Evolutionary conservation across 257 asterid species (phyloP).

Genomic region (Apocynum venetum): DNA sequence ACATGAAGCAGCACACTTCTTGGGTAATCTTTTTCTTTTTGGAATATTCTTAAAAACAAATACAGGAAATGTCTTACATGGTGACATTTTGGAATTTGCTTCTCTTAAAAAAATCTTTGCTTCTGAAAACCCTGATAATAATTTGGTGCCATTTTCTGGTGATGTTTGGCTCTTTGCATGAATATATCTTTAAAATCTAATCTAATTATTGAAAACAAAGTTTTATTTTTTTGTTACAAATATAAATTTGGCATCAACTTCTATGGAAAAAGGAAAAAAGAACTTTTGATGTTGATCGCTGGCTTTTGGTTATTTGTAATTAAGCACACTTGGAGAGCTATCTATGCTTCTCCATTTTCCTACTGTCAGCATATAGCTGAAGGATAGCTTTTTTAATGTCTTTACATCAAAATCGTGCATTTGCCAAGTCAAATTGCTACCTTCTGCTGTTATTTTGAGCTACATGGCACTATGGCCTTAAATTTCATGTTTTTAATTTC

Average conservation of each 20-base stretch:
- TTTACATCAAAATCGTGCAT: not conserved
- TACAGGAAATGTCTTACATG: not conserved
- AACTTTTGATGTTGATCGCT: not conserved
- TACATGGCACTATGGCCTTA: not conserved
- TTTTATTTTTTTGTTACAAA: too few relatives aligned
- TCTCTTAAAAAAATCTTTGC: not conserved
- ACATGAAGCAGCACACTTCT: conserved; percentile 96
- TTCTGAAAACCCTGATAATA: not conserved
- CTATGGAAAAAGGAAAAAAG: not conserved
- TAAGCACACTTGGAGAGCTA: not conserved
- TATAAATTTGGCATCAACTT: not conserved
- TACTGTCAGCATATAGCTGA: not conserved
- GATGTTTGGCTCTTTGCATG: not conserved
- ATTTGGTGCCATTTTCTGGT: not conserved
- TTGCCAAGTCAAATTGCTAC: not conserved
- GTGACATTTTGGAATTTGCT: not conserved
- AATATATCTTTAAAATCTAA: too few relatives aligned
- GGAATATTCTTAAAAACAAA: not conserved
- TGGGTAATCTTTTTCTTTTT: conserved; percentile 47
- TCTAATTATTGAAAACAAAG: not conserved
- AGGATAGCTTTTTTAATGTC: not conserved
- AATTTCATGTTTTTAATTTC: conserved; percentile 8
- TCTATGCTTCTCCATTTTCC: not conserved
- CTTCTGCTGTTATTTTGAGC: not conserved
- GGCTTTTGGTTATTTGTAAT: not conserved